phyloP scores from a whole-genome alignment of 2,329 filamentous ascomycete species.

The Neurospora sp. region DNA sequence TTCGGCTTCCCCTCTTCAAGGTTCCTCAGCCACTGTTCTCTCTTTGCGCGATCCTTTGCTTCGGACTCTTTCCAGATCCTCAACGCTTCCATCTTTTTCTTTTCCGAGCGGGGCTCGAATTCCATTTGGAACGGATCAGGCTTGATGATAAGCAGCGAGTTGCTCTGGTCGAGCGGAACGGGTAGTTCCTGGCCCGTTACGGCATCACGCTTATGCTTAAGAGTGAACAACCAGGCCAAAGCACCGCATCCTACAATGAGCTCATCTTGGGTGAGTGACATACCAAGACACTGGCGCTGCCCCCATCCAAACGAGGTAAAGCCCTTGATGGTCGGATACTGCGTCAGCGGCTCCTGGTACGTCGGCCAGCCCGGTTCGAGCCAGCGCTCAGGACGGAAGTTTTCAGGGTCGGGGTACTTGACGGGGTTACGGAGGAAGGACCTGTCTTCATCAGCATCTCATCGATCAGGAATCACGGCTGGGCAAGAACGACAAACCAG shows the following conservation, averaged over 20 bases:
- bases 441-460: constrained; percentile 15
- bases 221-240: constrained; percentile 33
- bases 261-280: constrained; percentile 31
- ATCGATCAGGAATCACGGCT: background rate
- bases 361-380: constrained; percentile 39
- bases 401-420: constrained; percentile 38
- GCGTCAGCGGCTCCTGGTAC: constrained; percentile 38
- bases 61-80: constrained; percentile 27
- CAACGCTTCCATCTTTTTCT: constrained; percentile 27
- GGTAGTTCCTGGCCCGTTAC: constrained; percentile 29
- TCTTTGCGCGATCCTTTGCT: constrained; percentile 16
- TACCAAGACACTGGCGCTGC: constrained; percentile 31
- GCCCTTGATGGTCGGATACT: constrained; percentile 42
- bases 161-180: constrained; percentile 38
- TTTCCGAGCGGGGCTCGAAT: constrained; percentile 38
- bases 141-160: constrained; percentile 47
- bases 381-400: constrained; percentile 45
- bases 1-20: background rate
- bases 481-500: constrained; percentile 20
- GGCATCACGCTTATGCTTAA: constrained; percentile 34
- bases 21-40: constrained; percentile 19
- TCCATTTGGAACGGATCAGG: constrained; percentile 44
- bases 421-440: constrained; percentile 41
- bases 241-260: constrained; percentile 40
- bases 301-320: constrained; percentile 45